These are phyloP conservation scores for Ammopiptanthus mongolicus DNA, from an alignment of 306 rosid species.

Conservation along the genomic window DNA sequence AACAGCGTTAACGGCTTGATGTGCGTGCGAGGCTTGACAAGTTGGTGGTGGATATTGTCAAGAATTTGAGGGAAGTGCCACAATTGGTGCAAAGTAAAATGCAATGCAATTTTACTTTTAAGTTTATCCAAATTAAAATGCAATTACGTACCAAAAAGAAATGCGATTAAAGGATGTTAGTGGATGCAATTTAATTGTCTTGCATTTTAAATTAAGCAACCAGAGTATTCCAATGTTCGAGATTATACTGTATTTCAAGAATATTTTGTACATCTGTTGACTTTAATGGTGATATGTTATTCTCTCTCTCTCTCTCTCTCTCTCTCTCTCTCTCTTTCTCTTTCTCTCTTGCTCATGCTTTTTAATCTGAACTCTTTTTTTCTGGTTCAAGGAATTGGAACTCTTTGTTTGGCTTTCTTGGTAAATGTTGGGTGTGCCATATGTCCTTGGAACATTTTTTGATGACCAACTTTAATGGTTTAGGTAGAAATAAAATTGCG, in stretches of 20 bases:
- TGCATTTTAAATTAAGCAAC: too few relatives aligned
- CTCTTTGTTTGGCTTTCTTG: neutral
- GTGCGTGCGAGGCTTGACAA: conserved; percentile 32
- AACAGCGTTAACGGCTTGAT: neutral
- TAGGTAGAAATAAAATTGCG: neutral
- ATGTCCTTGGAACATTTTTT: neutral
- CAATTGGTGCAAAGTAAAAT: conserved; percentile 25
- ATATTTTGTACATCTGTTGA: neutral
- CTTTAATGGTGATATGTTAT: neutral
- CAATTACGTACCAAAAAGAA: too few relatives aligned
- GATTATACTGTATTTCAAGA: neutral
- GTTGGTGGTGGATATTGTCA: conserved; percentile 49
- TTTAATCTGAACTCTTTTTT: neutral
- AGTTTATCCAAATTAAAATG: too few relatives aligned
- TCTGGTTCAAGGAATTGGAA: neutral
- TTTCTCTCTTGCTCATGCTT: too few relatives aligned
- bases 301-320: too few relatives aligned
- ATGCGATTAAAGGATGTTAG: too few relatives aligned
- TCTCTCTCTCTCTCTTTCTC: too few relatives aligned
- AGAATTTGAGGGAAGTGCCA: conserved; percentile 45
- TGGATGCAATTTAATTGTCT: too few relatives aligned
- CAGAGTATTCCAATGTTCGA: neutral
- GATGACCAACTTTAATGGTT: neutral
- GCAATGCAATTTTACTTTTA: too few relatives aligned
- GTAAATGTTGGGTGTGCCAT: neutral